Percentiles rank a stretch among this genome's conserved stretches.
These are phyloP conservation scores for Apophysomyces ossiformis DNA, from an alignment of 371 early-diverging fungal species.

Conservation along the genomic window DNA sequence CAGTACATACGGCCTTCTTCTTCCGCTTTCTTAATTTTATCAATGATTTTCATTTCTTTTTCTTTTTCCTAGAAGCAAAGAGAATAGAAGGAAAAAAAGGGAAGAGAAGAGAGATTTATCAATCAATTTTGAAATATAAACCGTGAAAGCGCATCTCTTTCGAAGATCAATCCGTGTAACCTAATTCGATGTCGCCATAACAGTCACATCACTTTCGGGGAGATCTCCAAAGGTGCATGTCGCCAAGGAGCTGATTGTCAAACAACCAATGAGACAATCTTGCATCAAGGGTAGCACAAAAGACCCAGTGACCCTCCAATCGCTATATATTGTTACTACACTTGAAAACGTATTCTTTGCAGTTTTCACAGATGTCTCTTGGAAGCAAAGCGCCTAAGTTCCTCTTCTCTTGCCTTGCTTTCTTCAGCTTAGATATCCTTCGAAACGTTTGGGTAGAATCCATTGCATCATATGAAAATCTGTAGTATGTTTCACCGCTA, in stretches of 20 bases:
- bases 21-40: conserved; percentile 73
- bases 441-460: too few species aligned
- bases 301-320: background rate
- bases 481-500: too few species aligned
- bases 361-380: too few species aligned
- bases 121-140: conserved; percentile 6
- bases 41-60: conserved; percentile 69
- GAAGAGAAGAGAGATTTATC: background rate
- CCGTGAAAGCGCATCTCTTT: background rate
- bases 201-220: conserved; percentile 6
- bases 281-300: background rate
- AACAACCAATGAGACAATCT: background rate
- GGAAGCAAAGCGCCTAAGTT: too few species aligned
- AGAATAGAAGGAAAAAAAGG: conserved; percentile 18
- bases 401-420: too few species aligned
- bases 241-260: background rate
- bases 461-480: too few species aligned
- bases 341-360: too few species aligned
- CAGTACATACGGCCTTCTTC: conserved; percentile 74
- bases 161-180: conserved; percentile 29
- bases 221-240: background rate
- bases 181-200: conserved; percentile 33
- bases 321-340: too few species aligned
- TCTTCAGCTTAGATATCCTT: too few species aligned
- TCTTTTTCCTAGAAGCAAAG: conserved; percentile 7